These are phyloP conservation scores for Carex myosuroides DNA, from an alignment of 176 grass and related monocot genomes.

Conservation along the genomic window DNA sequence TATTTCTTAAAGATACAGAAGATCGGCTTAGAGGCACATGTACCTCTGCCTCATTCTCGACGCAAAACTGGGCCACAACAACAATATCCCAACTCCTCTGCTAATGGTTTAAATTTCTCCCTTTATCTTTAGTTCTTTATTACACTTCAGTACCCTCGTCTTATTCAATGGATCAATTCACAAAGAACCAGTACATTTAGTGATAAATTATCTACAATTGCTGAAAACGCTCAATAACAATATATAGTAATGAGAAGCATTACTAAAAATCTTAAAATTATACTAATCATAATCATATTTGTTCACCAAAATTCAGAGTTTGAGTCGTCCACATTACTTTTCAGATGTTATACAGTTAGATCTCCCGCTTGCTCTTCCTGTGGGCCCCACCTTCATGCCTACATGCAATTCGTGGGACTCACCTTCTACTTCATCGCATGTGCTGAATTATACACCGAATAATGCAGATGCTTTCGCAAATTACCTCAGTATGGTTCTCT, in stretches of 20 bases:
- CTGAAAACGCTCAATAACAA: not conserved
- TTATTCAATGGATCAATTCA: not conserved
- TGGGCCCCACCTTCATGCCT: slow-evolving; percentile 8
- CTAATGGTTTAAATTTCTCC: not conserved
- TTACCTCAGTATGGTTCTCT: slow-evolving; percentile 6
- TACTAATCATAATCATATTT: not conserved
- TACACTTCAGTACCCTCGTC: not conserved
- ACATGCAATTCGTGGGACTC: slow-evolving; percentile 25
- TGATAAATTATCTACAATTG: not conserved
- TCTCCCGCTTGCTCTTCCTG: slow-evolving; percentile 13
- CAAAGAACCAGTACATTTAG: not conserved
- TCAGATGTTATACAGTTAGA: slow-evolving; percentile 28
- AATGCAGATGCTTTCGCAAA: slow-evolving; percentile 15
- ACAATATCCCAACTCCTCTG: slow-evolving; percentile 12
- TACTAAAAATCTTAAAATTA: not conserved
- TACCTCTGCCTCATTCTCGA: slow-evolving; percentile 57
- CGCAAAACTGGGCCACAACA: slow-evolving; percentile 30
- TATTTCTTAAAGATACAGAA: slow-evolving; percentile 93
- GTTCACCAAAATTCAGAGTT: not conserved
- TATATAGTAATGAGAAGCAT: not conserved
- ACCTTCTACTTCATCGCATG: slow-evolving; percentile 16
- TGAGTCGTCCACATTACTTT: not conserved
- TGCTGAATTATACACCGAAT: slow-evolving; percentile 11
- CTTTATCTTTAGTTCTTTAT: not conserved
- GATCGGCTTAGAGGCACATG: slow-evolving; percentile 52